Base-by-base conservation (phyloP, 2,329 filamentous ascomycete species). In the Aspergillus pseudonomiae region DNA sequence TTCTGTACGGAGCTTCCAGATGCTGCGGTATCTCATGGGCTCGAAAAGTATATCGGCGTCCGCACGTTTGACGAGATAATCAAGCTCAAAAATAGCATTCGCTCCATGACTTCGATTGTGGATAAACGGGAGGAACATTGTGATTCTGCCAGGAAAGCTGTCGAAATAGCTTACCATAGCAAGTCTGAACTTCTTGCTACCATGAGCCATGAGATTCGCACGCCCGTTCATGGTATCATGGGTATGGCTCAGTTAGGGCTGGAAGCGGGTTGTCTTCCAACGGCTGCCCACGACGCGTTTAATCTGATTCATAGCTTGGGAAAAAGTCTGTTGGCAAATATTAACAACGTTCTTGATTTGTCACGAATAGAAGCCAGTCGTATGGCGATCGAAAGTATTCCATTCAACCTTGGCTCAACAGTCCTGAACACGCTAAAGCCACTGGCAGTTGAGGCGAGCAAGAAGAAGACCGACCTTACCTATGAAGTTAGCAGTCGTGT, bases 341-440 rank as follows among this genome's bases (percentile, higher is more conserved):
- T 97, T 73, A 94, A 97, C 76, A 86, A 88, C 67, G 88, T 88
- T 67, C 79, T 88, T 61, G 87, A 88, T 71, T 88, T 88, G 67
- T 87, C 85, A 50, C 88, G 88, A 78, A 88, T 97, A 70, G 94
- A 97, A 79, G 94, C 94, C 48, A 92, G 95, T 75, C 89, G 94
- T 68, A 97, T 97, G 93, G 92, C 95, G 41, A 94, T 97, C 80
- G 94, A 97, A 77, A 92, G 96, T 77, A 96, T 96, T 70, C 93
- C 93, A 28, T 97, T 96, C 80, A 96, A 93, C 2, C 83, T 97
- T 62, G 90, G 94, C 59, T 91, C 92, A 66, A 96, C 92, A 0
- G 93, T 97, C 52, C 97, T 97, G 84, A 97, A 96, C 74, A 94
- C 93, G n/a, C 84, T 97, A 71, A 97, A 97, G 80, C 92, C 46